Evolutionary conservation across 169 alveolate genomes (phyloP).

Genomic region (Eimeria acervulina): DNA sequence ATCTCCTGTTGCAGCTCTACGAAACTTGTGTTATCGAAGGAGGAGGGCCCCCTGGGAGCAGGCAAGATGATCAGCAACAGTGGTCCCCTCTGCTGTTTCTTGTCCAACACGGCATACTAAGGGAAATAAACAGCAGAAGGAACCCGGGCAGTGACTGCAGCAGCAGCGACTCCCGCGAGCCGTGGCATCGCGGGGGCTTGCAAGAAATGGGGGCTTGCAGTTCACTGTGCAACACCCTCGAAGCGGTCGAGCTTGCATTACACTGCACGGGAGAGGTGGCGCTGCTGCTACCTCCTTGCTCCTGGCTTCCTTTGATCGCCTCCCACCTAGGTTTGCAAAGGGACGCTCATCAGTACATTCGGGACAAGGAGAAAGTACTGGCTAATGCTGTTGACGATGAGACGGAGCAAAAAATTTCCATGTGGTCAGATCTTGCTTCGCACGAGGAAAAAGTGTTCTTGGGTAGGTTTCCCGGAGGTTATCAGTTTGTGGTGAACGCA

Average conservation of each 20-base stretch:
- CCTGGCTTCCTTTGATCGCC: conserved; percentile 62
- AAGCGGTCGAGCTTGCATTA: conserved; percentile 57
- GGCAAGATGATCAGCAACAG: conserved; percentile 46
- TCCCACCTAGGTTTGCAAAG: conserved; percentile 62
- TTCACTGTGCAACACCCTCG: conserved; percentile 49
- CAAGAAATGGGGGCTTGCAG: conserved; percentile 76
- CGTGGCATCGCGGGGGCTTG: conserved; percentile 74
- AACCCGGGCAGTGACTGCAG: not conserved
- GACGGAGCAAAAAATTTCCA: not conserved
- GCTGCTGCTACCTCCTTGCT: conserved; percentile 43
- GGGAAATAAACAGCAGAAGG: not conserved
- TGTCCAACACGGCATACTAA: conserved; percentile 55
- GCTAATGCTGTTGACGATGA: not conserved
- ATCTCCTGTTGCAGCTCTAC: conserved; percentile 54
- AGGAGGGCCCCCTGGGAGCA: not conserved
- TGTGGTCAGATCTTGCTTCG: not conserved
- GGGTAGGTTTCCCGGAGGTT: conserved; percentile 31
- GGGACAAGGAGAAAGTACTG: conserved; percentile 7
- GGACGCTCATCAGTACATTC: conserved; percentile 37
- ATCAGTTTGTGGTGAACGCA: conserved; percentile 4
- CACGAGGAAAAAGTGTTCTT: conserved; percentile 13
- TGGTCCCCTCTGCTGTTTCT: conserved; percentile 55
- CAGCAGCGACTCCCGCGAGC: conserved; percentile 4
- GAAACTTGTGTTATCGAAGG: conserved; percentile 39
- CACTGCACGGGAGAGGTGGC: conserved; percentile 72